Conservation (phyloP, 768 basidiomycete genomes). For the Lentinus brumalis region DNA sequence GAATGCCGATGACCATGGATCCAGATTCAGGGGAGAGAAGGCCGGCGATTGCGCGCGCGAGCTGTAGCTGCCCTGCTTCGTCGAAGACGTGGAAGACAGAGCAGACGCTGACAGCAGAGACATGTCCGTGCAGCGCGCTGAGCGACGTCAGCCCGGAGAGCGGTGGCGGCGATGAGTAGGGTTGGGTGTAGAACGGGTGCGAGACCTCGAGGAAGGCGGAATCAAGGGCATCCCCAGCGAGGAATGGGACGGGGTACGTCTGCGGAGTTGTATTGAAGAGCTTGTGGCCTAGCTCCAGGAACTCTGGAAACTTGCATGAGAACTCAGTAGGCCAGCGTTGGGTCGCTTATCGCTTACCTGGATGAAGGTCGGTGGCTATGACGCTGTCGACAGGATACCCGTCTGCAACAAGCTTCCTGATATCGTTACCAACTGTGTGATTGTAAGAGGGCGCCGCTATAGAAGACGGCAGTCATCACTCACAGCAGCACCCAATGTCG, state of each 20-base stretch:
- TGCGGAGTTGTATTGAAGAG: conserved; percentile 54
- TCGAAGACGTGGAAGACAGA: conserved; percentile 53
- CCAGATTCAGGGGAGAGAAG: conserved; percentile 43
- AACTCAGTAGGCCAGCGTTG: background rate
- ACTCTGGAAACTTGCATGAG: conserved; percentile 35
- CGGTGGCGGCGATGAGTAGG: conserved; percentile 20
- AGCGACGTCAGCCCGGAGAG: conserved; percentile 41
- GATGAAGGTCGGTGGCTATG: conserved; percentile 37
- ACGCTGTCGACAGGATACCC: conserved; percentile 42
- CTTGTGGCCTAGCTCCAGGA: conserved; percentile 62
- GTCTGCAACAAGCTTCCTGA: conserved; percentile 39
- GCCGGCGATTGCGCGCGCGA: conserved; percentile 42
- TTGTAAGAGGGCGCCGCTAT: background rate
- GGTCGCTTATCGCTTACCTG: no score
- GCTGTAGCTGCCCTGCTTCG: conserved; percentile 36
- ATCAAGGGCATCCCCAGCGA: conserved; percentile 57
- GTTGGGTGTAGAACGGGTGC: conserved; percentile 22
- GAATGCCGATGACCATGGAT: conserved; percentile 46
- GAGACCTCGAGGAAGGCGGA: conserved; percentile 39
- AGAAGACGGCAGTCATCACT: background rate
- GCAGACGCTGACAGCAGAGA: conserved; percentile 51
- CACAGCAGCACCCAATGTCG: conserved; percentile 48
- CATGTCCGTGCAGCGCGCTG: conserved; percentile 45
- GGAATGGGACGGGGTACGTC: conserved; percentile 54
- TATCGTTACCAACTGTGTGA: conserved; percentile 39